phyloP scores from a whole-genome alignment of 768 basidiomycete species.

The Hebeloma cylindrosporum region DNA sequence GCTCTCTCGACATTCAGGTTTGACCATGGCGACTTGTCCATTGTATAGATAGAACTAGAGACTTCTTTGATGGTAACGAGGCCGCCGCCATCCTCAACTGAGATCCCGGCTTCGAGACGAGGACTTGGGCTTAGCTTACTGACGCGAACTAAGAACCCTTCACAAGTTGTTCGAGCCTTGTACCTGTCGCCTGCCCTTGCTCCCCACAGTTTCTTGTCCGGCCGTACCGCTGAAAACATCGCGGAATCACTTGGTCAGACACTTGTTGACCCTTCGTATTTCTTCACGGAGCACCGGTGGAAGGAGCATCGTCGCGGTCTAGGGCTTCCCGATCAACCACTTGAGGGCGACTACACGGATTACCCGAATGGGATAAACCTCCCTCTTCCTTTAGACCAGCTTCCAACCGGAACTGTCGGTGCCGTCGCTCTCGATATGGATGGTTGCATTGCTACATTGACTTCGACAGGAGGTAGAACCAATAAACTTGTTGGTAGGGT shows the following conservation, averaged over 20 bases:
- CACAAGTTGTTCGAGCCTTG: slow-evolving; percentile 63
- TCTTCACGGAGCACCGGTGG: slow-evolving; percentile 76
- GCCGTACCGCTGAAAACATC: slow-evolving; percentile 58
- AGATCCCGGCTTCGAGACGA: slow-evolving; percentile 57
- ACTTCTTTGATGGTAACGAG: slow-evolving; percentile 79
- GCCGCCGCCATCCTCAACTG: slow-evolving; percentile 64
- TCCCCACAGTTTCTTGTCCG: slow-evolving; percentile 74
- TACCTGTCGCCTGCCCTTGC: slow-evolving; percentile 65
- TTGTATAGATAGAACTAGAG: slow-evolving; percentile 75
- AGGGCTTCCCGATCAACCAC: slow-evolving; percentile 68
- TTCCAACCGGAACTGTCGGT: slow-evolving; percentile 80
- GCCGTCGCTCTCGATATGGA: slow-evolving; percentile 76
- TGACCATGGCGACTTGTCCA: background rate
- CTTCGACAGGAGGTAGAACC: slow-evolving; percentile 80
- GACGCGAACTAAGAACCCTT: slow-evolving; percentile 70
- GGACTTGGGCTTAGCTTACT: slow-evolving; percentile 67
- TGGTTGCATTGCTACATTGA: slow-evolving; percentile 71
- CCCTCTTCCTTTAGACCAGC: slow-evolving; percentile 43
- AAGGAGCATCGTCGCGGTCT: slow-evolving; percentile 71
- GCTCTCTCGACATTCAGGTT: background rate
- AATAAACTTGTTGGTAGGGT: slow-evolving; percentile 83
- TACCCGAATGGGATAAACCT: slow-evolving; percentile 17
- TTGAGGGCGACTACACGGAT: slow-evolving; percentile 24
- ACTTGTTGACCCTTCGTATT: slow-evolving; percentile 74
- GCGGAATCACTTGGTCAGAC: slow-evolving; percentile 54